Percentiles rank a stretch among this genome's conserved stretches.
Conservation (phyloP, 2,329 filamentous ascomycete genomes). For the Penicillium fuscoglaucum region DNA sequence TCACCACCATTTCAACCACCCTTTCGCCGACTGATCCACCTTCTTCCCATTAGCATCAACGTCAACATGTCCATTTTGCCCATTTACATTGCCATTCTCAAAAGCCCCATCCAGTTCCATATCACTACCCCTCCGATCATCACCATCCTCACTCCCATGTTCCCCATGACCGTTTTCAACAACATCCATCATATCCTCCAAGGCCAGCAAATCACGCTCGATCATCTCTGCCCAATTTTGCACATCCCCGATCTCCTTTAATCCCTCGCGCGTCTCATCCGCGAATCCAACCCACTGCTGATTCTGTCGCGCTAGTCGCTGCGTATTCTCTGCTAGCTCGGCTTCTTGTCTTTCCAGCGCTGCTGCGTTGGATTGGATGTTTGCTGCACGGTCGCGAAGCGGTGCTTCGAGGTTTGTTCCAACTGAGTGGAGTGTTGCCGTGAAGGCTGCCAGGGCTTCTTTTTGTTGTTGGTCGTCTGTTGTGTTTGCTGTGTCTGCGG, state of each 20-base stretch:
- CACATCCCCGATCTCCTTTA: conserved; percentile 65
- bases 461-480: conserved; percentile 35
- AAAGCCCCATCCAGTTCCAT: conserved; percentile 9
- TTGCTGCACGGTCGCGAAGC: conserved; percentile 55
- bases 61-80: conserved; percentile 6
- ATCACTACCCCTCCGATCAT: conserved; percentile 13
- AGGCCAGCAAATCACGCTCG: conserved; percentile 49
- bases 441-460: conserved; percentile 48
- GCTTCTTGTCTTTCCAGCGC: conserved; percentile 58
- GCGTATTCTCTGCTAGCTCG: conserved; percentile 53
- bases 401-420: conserved; percentile 53
- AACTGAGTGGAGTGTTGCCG: conserved; percentile 45
- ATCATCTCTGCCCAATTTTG: conserved; percentile 67
- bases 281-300: conserved; percentile 56
- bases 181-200: conserved; percentile 45
- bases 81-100: conserved; percentile 5
- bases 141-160: conserved; percentile 21
- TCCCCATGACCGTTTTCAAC: conserved; percentile 33
- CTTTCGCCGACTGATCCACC: not conserved
- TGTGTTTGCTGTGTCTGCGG: conserved; percentile 5
- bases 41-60: conserved; percentile 13
- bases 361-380: conserved; percentile 57
- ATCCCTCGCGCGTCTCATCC: conserved; percentile 55
- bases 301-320: conserved; percentile 53
- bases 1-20: conserved; percentile 17